Evolutionary conservation across 1,139 yeast genomes (phyloP), one percentile per base, ranked within the genome.

Genomic region (Hansenula lynferdii): DNA sequence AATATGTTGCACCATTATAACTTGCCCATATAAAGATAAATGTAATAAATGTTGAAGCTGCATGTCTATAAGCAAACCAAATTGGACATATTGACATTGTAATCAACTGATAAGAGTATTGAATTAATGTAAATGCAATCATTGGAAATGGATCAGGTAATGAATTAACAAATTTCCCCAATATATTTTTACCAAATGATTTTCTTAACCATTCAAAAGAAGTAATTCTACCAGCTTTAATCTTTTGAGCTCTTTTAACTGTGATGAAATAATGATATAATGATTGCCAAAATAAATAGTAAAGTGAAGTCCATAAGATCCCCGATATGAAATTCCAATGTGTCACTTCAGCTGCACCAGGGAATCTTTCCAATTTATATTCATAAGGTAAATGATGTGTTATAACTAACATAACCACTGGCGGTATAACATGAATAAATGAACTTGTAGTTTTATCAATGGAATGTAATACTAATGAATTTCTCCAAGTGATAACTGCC

Each of bases 401-500:
- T 41, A 92, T 80, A 30, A 86, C 92, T 65, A 86, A 90, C 75
- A 89, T 73, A 3, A 90, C 83, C 23, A 82, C 76, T 0, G 97
- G 96, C 1, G 98, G 98, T 67, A 86, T 75, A 14, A 92, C 72
- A 56, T 92, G 98, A 47, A 92, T 90, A 52, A 87, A 85, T 5
- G 96, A 80, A 14, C 92, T 80, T 2, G 97, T 90, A n/a, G 92
- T 85, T 61, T 92, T 90, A 48, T 90, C 97, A 46, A 92, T 75
- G 14, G 94, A 83, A 56, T 92, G 98, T 36, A 92, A 69, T 8
- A 92, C 97, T 42, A 92, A 70, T 8, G 96, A 89, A 58, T 92
- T 92, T 53, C 96, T 72, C 98, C 98, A 92, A 0, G 97, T 86
- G 28, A 90, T 81, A 16, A 92, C 96, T 0, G 97, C 97, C 75